Percentiles rank a stretch among this genome's conserved stretches.
Evolutionary conservation across 331 rosid species (phyloP).

Genomic region (Saraca asoca): DNA sequence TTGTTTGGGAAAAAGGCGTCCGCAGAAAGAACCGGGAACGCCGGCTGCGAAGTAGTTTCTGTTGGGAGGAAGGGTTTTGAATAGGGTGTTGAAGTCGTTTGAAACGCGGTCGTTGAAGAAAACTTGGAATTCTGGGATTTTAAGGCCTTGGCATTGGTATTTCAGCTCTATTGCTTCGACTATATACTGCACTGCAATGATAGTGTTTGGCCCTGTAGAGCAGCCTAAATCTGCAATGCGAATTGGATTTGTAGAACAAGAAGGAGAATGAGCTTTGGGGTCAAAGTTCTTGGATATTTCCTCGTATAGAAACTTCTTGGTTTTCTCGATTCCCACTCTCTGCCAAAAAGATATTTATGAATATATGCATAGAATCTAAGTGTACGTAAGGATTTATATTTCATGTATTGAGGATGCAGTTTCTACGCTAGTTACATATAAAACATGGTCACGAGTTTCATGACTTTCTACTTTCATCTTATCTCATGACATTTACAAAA

Average conservation of each 20-base stretch:
- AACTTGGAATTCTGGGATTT: not conserved
- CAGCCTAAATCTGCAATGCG: constrained; percentile 4
- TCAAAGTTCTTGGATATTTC: not conserved
- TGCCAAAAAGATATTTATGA: too few species aligned
- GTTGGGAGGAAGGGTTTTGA: not conserved
- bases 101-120: constrained; percentile 12
- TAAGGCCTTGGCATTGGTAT: not conserved
- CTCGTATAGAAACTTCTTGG: not conserved
- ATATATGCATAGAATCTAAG: too few species aligned
- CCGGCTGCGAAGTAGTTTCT: not conserved
- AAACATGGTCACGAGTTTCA: too few species aligned
- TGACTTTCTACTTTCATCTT: too few species aligned
- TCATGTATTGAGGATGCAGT: too few species aligned
- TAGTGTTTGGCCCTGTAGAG: not conserved
- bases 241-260: not conserved
- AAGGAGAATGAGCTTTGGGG: not conserved
- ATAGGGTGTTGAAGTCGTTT: constrained; percentile 19
- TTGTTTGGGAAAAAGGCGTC: not conserved
- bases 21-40: constrained; percentile 4
- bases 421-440: too few species aligned
- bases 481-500: too few species aligned
- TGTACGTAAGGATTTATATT: too few species aligned
- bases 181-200: not conserved
- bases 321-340: not conserved
- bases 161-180: not conserved